Evolutionary conservation across 306 rosid species (phyloP).

Genomic region (Castanea mollissima): DNA sequence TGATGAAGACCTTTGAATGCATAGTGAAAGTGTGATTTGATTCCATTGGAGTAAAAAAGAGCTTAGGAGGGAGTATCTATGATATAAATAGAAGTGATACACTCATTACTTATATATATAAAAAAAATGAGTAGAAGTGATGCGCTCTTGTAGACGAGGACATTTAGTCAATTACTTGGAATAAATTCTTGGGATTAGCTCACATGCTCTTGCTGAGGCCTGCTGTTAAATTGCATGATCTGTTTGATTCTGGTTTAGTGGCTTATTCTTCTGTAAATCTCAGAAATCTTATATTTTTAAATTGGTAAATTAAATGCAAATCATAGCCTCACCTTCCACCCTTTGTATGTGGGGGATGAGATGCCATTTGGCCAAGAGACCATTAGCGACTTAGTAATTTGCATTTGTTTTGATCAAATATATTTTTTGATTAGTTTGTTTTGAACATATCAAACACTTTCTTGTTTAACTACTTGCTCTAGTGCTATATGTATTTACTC

Average conservation of each 20-base stretch:
- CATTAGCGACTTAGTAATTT: not conserved
- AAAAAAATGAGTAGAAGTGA: not conserved
- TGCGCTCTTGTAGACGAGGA: not conserved
- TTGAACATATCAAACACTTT: not conserved
- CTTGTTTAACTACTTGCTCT: not conserved
- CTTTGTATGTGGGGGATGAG: not conserved
- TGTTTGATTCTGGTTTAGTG: not conserved
- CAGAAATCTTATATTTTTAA: not conserved
- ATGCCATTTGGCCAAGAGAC: not conserved
- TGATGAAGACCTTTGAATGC: not conserved
- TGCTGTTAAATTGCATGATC: not conserved
- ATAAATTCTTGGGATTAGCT: not conserved
- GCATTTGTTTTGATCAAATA: not conserved
- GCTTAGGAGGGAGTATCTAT: not conserved
- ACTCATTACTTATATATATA: no score
- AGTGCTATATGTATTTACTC: conserved; percentile 1
- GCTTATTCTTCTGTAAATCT: not conserved
- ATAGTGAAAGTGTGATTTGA: not conserved
- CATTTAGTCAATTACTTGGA: not conserved
- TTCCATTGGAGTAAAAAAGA: not conserved
- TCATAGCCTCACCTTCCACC: not conserved
- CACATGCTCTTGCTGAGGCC: not conserved
- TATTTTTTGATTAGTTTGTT: not conserved
- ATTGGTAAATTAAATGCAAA: not conserved
- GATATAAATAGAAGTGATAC: not conserved